A percentile compares a stretch with the other conserved stretches of the same genome.
These are phyloP conservation scores for Sorghum bicolor DNA, from an alignment of 176 grass and related monocot genomes.

Conservation along the genomic window Sorghum_bicolor_NCBIv3 NC_012873.2:64668001-64668500, in stretches of 20 bases:
- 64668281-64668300: not conserved
- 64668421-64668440: constrained; percentile 62
- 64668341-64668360: constrained; percentile 96
- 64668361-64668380: constrained; percentile 69
- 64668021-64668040: not conserved
- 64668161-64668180: not conserved
- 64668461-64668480: constrained; percentile 47
- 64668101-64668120: not conserved
- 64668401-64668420: constrained; percentile 65
- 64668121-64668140: not conserved
- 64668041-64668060: not conserved
- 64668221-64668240: not conserved
- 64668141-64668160: not conserved
- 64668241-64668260: not conserved
- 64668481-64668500: constrained; percentile 36
- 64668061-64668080: not conserved
- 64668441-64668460: constrained; percentile 52
- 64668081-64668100: not conserved
- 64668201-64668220: not conserved
- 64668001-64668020: not conserved
- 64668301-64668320: constrained; percentile 76
- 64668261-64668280: not conserved
- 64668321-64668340: constrained; percentile 73
- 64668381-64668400: constrained; percentile 59
- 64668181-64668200: not conserved